phyloP scores from a whole-genome alignment of 768 basidiomycete species.

The Tylopilus plumbeoviolaceoides region DNA sequence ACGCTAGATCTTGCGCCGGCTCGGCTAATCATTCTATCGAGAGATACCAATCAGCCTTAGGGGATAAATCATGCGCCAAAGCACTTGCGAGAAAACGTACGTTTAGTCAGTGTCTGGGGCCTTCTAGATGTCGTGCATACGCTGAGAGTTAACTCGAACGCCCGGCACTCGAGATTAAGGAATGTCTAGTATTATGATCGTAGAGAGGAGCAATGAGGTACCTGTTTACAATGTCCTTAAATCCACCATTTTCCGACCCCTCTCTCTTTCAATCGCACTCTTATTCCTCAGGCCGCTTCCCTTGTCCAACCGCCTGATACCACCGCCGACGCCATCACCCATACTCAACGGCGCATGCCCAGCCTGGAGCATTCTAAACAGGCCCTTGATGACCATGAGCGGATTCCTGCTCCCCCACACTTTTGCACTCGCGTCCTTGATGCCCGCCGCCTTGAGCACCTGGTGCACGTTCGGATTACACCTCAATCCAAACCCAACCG shows the following conservation, averaged over 20 bases:
- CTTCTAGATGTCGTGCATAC: not conserved
- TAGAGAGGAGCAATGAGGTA: too few relatives aligned
- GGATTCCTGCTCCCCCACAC: constrained; percentile 91
- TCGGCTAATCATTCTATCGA: not conserved
- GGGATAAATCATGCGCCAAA: not conserved
- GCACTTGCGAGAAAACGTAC: too few relatives aligned
- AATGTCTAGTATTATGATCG: too few relatives aligned
- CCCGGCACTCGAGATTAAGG: too few relatives aligned
- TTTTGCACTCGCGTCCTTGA: constrained; percentile 93
- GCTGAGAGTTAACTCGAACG: not conserved
- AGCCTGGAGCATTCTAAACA: constrained; percentile 78
- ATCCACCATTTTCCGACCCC: constrained; percentile 75
- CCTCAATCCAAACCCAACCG: constrained; percentile 87
- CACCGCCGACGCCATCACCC: constrained; percentile 79
- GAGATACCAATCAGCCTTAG: not conserved
- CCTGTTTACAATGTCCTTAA: constrained; percentile 45
- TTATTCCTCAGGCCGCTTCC: constrained; percentile 68
- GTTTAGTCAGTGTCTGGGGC: too few relatives aligned
- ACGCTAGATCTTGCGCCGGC: too few relatives aligned
- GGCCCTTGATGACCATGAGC: constrained; percentile 71
- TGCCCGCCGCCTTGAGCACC: constrained; percentile 88
- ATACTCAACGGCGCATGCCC: constrained; percentile 77
- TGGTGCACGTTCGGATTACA: constrained; percentile 88
- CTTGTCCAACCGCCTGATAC: constrained; percentile 66
- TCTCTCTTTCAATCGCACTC: constrained; percentile 72